Evolutionary conservation across 345 rosid species (phyloP), one percentile per base, ranked within the genome.

Genomic region (Salix suchowensis): DNA sequence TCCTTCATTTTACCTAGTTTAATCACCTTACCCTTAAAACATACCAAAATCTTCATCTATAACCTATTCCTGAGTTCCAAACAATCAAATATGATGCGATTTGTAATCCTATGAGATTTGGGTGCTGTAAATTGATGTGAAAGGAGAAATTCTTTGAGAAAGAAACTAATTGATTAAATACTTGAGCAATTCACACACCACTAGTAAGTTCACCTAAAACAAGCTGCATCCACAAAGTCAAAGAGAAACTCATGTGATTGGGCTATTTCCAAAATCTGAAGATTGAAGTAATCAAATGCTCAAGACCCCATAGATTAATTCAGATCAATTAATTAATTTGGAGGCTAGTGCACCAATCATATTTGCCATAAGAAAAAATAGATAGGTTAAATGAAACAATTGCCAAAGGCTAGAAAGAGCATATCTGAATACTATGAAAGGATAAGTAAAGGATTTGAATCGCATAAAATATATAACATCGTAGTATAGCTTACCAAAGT

Each of bases 221-320:
- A 70, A 95, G 96, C 93, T 86, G 86, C 80, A 79, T 89, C 92
- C 82, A 88, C 74, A 77, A 77, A 89, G 44, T 2, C 44, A 0
- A 10, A 40, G 44, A 40, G 44, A 12, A 40, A 40, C 44, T 40
- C 44, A 10, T 9, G 44, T 40, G 44, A 40, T 40, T 9, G 11
- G 44, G 4, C 87, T 74, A 74, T 42, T 42, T 90, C 94, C 98
- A 88, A 81, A 79, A 80, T 82, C 79, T 50, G 3, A 76, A 78
- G 71, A 77, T 50, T 50, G n/a, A 52, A 52, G 23, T 52, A 9
- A 58, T 7, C 62, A 23, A 58, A 58, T 58, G 62, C 14, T 58
- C 0, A n/a, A n/a, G 24, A n/a, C 14, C 14, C 14, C 62, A n/a
- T n/a, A n/a, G 26, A 55, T 55, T n/a, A n/a, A 55, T 55, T 55